Conservation (phyloP, 1,284 basidiomycete genomes). For the Somion occarium region DNA sequence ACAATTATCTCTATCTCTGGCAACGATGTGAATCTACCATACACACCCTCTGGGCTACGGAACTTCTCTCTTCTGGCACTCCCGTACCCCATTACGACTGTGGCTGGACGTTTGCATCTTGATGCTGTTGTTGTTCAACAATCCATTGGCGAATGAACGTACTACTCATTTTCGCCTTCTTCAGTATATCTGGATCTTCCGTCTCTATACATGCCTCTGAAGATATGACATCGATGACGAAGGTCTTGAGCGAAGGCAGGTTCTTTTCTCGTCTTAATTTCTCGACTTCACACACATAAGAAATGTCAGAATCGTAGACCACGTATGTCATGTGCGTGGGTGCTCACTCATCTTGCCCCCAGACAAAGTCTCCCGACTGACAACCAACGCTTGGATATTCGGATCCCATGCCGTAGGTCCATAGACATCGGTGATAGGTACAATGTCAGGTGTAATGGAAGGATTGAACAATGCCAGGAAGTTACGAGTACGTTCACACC, state of each 20-base stretch:
- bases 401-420: conserved; percentile 86
- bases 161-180: conserved; percentile 84
- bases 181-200: conserved; percentile 62
- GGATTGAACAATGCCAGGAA: conserved; percentile 73
- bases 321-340: neutral
- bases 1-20: neutral
- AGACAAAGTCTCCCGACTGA: conserved; percentile 78
- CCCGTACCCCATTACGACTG: no score
- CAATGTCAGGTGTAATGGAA: conserved; percentile 56
- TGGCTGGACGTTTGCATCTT: no score
- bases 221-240: conserved; percentile 86
- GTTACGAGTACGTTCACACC: conserved; percentile 48
- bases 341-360: conserved; percentile 71
- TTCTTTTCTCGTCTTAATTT: conserved; percentile 47
- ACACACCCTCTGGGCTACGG: no score
- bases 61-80: no score
- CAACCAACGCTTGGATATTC: conserved; percentile 81
- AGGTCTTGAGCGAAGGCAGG: conserved; percentile 61
- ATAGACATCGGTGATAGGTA: conserved; percentile 76
- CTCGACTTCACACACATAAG: conserved; percentile 49
- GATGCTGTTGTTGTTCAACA: conserved; percentile 31
- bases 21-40: neutral
- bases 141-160: conserved; percentile 88
- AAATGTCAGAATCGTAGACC: neutral
- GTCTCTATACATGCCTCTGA: conserved; percentile 50